Conservation (phyloP, 805 yeast species). For the Yamadazyma insecticola region DNA sequence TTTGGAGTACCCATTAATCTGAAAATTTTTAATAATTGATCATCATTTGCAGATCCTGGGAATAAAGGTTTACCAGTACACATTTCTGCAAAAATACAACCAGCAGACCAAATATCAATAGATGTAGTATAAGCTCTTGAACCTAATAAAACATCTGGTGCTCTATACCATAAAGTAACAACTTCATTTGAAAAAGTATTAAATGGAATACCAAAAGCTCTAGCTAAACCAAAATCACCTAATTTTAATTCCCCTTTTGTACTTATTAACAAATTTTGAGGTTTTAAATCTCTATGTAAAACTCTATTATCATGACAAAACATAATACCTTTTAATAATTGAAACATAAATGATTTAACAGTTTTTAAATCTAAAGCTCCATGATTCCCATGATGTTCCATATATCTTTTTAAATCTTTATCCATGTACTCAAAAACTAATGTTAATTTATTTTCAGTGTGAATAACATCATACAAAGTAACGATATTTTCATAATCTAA, state of each 20-base stretch:
- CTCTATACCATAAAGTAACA: constrained; percentile 96
- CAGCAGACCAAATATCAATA: constrained; percentile 98
- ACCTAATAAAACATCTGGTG: constrained; percentile 94
- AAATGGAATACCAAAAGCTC: constrained; percentile 97
- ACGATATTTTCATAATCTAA: constrained; percentile 90
- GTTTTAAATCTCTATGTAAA: constrained; percentile 85
- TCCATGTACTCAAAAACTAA: constrained; percentile 92
- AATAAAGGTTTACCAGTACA: constrained; percentile 95
- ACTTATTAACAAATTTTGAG: constrained; percentile 88
- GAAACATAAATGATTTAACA: constrained; percentile 91
- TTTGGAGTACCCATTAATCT: constrained; percentile 95
- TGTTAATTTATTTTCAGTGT: constrained; percentile 92
- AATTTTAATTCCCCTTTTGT: constrained; percentile 86
- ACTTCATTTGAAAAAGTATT: constrained; percentile 97
- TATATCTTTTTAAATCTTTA: constrained; percentile 86
- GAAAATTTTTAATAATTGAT: constrained; percentile 87
- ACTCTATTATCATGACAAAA: constrained; percentile 83
- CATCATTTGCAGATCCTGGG: constrained; percentile 95
- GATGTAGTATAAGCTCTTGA: constrained; percentile 95
- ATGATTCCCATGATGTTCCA: constrained; percentile 78
- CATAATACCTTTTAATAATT: constrained; percentile 75
- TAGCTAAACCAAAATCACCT: constrained; percentile 95
- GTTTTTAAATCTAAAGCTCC: constrained; percentile 71
- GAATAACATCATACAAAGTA: constrained; percentile 90
- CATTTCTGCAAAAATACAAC: constrained; percentile 98